These are phyloP conservation scores for Onygena corvina DNA, from an alignment of 2,329 filamentous ascomycete species.

Conservation along the genomic window DNA sequence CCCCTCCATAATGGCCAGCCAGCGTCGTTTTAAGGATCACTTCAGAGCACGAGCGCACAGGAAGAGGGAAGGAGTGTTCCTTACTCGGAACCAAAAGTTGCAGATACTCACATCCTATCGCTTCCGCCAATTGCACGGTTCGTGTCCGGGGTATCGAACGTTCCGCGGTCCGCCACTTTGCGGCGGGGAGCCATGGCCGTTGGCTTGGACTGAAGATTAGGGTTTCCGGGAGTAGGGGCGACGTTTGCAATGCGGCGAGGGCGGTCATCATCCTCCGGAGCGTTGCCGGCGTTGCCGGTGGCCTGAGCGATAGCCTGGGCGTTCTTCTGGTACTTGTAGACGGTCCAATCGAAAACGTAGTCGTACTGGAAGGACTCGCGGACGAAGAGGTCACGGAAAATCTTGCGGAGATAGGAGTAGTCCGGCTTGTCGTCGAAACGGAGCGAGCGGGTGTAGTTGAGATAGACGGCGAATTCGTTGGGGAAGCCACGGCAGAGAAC, in stretches of 20 bases:
- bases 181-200: conserved; percentile 65
- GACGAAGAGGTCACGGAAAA: conserved; percentile 98
- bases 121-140: conserved; percentile 65
- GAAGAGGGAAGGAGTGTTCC: conserved; percentile 65
- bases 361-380: conserved; percentile 99
- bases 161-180: conserved; percentile 63
- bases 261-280: conserved; percentile 62
- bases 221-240: conserved; percentile 46
- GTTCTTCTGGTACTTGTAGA: conserved; percentile 99
- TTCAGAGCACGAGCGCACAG: conserved; percentile 53
- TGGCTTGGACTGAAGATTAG: conserved; percentile 50
- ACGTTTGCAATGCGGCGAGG: conserved; percentile 55
- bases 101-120: conserved; percentile 92
- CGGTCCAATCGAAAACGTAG: conserved; percentile 99
- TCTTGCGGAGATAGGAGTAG: conserved; percentile 99
- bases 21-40: conserved; percentile 25
- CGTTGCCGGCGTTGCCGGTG: conserved; percentile 51
- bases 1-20: conserved; percentile 49
- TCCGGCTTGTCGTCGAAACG: conserved; percentile 99
- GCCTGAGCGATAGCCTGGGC: conserved; percentile 86
- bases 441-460: conserved; percentile 97
- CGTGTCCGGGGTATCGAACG: conserved; percentile 54
- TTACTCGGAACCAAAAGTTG: conserved; percentile 67
- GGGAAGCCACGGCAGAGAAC: conserved; percentile 98
- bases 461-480: conserved; percentile 98